Evolutionary conservation across 1,284 basidiomycete genomes (phyloP).

Genomic region (Malassezia sympodialis): DNA sequence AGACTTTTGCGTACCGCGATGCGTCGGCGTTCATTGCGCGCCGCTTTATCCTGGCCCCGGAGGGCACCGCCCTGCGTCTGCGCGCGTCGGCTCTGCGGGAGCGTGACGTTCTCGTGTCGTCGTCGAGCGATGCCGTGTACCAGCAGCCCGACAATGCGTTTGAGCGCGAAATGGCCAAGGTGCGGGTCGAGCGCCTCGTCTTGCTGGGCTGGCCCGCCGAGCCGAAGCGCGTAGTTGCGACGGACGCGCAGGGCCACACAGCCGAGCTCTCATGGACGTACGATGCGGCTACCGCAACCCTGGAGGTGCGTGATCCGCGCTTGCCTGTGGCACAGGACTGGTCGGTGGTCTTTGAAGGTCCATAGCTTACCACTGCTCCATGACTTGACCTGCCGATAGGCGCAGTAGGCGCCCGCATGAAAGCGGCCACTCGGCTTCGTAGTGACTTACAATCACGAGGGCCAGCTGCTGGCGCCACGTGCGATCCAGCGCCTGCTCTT

Average conservation of each 20-base stretch:
- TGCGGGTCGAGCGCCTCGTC: conserved; percentile 41
- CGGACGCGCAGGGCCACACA: conserved; percentile 4
- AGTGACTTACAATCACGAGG: conserved; percentile 41
- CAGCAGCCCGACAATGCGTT: conserved; percentile 23
- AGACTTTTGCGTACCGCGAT: conserved; percentile 63
- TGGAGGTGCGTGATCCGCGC: conserved; percentile 39
- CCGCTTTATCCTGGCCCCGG: conserved; percentile 17
- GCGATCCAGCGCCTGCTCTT: conserved; percentile 12
- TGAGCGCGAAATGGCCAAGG: conserved; percentile 25
- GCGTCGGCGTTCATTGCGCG: conserved; percentile 65
- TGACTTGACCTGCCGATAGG: conserved; percentile 25
- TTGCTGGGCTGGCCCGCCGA: conserved; percentile 26
- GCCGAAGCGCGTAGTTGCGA: conserved; percentile 20
- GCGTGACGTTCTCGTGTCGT: neutral
- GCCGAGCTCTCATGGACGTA: conserved; percentile 19
- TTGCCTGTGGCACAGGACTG: conserved; percentile 30
- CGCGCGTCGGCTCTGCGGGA: neutral
- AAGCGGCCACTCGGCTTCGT: conserved; percentile 40
- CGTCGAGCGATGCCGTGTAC: neutral
- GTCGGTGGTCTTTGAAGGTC: conserved; percentile 16
- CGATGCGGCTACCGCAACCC: conserved; percentile 10
- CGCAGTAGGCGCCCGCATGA: conserved; percentile 29
- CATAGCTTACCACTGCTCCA: conserved; percentile 17
- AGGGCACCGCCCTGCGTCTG: neutral
- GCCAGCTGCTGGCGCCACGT: conserved; percentile 20